Base-by-base conservation (phyloP, 306 rosid species). In the Acacia acuminata region DNA sequence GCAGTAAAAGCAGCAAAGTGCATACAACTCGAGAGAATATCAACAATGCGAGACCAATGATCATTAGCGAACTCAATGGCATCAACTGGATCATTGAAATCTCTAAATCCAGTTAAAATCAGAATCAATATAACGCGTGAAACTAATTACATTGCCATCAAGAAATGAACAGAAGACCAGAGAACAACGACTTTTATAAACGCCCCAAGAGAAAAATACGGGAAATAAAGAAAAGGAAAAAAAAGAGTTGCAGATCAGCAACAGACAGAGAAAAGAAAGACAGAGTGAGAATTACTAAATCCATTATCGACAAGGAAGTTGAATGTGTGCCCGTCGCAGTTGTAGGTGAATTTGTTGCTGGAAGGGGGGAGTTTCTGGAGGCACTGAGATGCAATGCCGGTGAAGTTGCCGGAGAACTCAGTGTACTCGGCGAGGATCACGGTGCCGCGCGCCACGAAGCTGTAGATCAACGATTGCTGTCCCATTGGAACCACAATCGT, bases 311-410 rank as follows among this genome's bases (percentile, higher is more conserved):
- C 94, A 79, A 92, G 98, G 84, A 85, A 94, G 89, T 94, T 94
- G 91, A 94, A 94, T 87, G 98, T 94, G 86, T 94, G 97, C 15
- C 92, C 97, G 27, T 94, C 97, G 86, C 98, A 94, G 88, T 91
- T 92, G 92, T 94, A 94, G 42, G 96, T 92, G 90, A 94, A 94
- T 89, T 83, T 92, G 84, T 91, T 92, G 78, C 89, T 92, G 25
- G 94, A 85, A 47, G 96, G 85, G 66, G 97, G 97, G 19, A 92
- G 97, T 73, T 94, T 94, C 93, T 94, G 94, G 75, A 94, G 98
- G 88, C 98, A 94, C 89, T 94, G 97, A 3, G 93, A 82, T 15
- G 98, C 97, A 68, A 94, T 85, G 75, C 82, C 82, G 71, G 89
- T 91, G 91, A 94, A 92, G 89, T 94, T 94, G 3, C 98, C 98